Evolutionary conservation across 2,329 filamentous ascomycete genomes (phyloP), one percentile per base, ranked within the genome.

Genomic region (Paracorniculantispora psalliotae): DNA sequence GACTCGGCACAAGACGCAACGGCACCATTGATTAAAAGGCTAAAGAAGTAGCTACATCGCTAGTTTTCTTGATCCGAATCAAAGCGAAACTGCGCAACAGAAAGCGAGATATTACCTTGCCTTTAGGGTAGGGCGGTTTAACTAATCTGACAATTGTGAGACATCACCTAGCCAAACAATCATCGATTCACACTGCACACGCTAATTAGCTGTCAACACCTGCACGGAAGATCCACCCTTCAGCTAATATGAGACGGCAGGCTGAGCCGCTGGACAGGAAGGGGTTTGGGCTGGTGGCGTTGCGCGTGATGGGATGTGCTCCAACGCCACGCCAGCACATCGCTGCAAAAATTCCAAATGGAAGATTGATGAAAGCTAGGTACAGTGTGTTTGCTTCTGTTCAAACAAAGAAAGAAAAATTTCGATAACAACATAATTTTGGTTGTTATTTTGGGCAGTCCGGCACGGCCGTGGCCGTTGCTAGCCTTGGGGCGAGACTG

Each of bases 291-390:
- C 13, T 13, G 25, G 51, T 47, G 52, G 41, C 41, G 52, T 25
- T 9, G 28, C 52, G 52, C 52, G 52, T 55, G 52, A 55, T 37
- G 28, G 50, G 37, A 28, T 13, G 21, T 43, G 37, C 41, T 53
- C 50, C 17, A 8, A 25, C 37, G 35, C 50, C 37, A 30, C 35
- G 48, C 28, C 48, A 51, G 17, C 50, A 39, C 35, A 28, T 25
- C 30, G 33, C 48, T 19, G 46, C 26, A 33, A 7, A 19, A 4
- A 12, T 4, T 17, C 12, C 21, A 17, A 21, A 49, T 7, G 49
- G 28, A n/a, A 12, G 30, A 19, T 12, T 35, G n/a, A 7, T 23
- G 21, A 2, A 12, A 49, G 26, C 13, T 3, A 17, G 35, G 25
- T 5, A 15, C n/a, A n/a, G n/a, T n/a, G n/a, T n/a, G n/a, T 26